phyloP scores from a whole-genome alignment of 2,329 filamentous ascomycete genomes.

The Microcera coccophila region DNA sequence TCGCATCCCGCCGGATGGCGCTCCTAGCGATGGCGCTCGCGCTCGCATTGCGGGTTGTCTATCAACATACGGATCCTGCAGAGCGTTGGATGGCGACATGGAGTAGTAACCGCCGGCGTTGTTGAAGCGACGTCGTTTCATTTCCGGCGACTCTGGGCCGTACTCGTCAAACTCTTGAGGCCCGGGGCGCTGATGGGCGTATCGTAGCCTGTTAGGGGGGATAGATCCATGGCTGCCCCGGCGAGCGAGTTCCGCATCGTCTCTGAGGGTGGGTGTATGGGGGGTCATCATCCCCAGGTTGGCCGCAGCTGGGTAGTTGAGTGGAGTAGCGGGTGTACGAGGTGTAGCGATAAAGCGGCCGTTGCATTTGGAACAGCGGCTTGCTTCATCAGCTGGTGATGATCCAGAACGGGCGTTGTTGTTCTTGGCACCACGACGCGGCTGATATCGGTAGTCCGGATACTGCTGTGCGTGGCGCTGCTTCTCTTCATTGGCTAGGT shows the following conservation, averaged over 20 bases:
- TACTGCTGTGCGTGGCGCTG: slow-evolving; percentile 82
- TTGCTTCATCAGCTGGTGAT: slow-evolving; percentile 45
- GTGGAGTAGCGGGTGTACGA: slow-evolving; percentile 53
- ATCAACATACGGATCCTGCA: slow-evolving; percentile 9
- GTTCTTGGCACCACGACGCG: slow-evolving; percentile 56
- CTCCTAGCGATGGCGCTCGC: slow-evolving; percentile 22
- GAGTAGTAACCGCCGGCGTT: slow-evolving; percentile 35
- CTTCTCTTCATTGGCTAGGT: slow-evolving; percentile 90
- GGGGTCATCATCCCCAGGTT: slow-evolving; percentile 21
- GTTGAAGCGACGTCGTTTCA: slow-evolving; percentile 61
- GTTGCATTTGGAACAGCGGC: slow-evolving; percentile 66
- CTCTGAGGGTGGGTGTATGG: slow-evolving; percentile 17
- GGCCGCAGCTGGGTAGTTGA: slow-evolving; percentile 33
- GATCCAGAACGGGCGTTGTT: slow-evolving; percentile 31
- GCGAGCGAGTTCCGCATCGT: slow-evolving; percentile 24
- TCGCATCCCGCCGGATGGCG: slow-evolving; percentile 13
- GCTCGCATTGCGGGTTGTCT: slow-evolving; percentile 9
- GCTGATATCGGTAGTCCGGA: slow-evolving; percentile 91
- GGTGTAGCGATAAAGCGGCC: slow-evolving; percentile 63
- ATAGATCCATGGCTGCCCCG: slow-evolving; percentile 27
- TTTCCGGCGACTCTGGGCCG: slow-evolving; percentile 45
- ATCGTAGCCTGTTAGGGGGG: slow-evolving; percentile 20
- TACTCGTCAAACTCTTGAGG: slow-evolving; percentile 35
- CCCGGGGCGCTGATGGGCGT: slow-evolving; percentile 19
- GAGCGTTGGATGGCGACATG: slow-evolving; percentile 15